A percentile compares a stretch with the other conserved stretches of the same genome.
phyloP scores from a whole-genome alignment of 129 eudicot genomes.

The Chrysanthemum makinoi region DNA sequence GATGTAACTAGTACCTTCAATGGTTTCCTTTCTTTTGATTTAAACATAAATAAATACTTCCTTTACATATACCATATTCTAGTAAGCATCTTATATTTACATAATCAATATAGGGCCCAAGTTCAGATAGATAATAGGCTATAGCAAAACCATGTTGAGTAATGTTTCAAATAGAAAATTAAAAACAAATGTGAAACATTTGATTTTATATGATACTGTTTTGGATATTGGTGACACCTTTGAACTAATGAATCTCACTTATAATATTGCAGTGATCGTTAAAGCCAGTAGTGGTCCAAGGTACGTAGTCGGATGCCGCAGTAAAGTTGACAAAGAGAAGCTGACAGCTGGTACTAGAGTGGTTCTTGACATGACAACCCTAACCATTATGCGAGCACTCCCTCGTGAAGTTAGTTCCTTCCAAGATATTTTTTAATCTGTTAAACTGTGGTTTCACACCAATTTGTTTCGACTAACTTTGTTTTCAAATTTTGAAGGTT shows the following conservation, averaged over 20 bases:
- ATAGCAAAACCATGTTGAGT: neutral
- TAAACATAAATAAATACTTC: neutral
- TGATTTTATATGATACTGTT: neutral
- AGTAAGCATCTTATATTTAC: neutral
- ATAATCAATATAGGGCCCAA: neutral
- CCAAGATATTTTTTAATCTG: neutral
- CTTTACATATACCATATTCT: neutral
- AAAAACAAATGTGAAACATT: neutral
- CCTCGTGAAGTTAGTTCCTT: slow-evolving; percentile 80
- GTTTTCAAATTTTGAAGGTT: slow-evolving; percentile 43
- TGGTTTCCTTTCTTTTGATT: neutral
- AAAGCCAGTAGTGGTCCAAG: slow-evolving; percentile 99
- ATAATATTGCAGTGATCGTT: slow-evolving; percentile 73
- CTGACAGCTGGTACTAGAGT: slow-evolving; percentile 92
- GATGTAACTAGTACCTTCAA: slow-evolving; percentile 50
- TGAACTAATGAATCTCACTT: neutral
- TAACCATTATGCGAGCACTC: slow-evolving; percentile 96
- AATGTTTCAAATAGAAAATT: neutral
- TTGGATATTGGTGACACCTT: slow-evolving; percentile 2
- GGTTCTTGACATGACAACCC: slow-evolving; percentile 97
- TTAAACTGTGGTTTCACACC: slow-evolving; percentile 1
- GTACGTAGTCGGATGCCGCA: slow-evolving; percentile 97
- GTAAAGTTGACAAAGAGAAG: slow-evolving; percentile 97
- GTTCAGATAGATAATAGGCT: neutral
- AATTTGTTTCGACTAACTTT: slow-evolving; percentile 11